Conservation (phyloP, 2,329 filamentous ascomycete genomes). For the Penicillium sp. region DNA sequence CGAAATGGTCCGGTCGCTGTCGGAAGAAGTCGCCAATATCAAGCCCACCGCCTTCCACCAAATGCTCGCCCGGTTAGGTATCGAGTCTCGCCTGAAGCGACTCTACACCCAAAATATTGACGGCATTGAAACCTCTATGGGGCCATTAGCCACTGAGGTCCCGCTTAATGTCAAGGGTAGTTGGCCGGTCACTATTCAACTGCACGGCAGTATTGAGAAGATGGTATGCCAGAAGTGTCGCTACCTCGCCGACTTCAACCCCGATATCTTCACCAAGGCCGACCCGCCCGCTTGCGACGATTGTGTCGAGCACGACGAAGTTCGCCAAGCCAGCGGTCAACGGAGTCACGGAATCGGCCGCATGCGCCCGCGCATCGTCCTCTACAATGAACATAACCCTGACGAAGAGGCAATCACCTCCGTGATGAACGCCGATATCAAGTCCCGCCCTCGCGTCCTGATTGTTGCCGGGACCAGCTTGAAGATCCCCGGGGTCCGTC, state of each 20-base stretch:
- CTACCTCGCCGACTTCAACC: constrained; percentile 71
- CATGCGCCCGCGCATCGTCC: constrained; percentile 84
- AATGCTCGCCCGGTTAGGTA: constrained; percentile 82
- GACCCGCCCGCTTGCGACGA: constrained; percentile 74
- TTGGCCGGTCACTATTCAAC: constrained; percentile 89
- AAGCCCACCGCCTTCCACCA: constrained; percentile 88
- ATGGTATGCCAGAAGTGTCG: constrained; percentile 97
- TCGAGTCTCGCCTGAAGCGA: constrained; percentile 81
- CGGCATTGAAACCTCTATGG: constrained; percentile 81
- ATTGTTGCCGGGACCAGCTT: constrained; percentile 94
- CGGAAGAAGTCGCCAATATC: constrained; percentile 71
- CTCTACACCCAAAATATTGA: constrained; percentile 98
- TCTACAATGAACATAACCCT: constrained; percentile 97
- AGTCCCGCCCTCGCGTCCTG: constrained; percentile 81
- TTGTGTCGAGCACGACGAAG: constrained; percentile 71
- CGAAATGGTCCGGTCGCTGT: constrained; percentile 89
- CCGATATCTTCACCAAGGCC: constrained; percentile 77
- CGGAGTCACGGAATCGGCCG: constrained; percentile 90
- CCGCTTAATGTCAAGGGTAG: constrained; percentile 81
- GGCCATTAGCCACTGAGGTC: constrained; percentile 74
- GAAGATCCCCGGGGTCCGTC: constrained; percentile 88
- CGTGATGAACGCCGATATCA: constrained; percentile 81
- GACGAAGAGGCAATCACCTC: constrained; percentile 95
- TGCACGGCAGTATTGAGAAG: constrained; percentile 89
- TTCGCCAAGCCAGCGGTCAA: constrained; percentile 77